phyloP scores from a whole-genome alignment of 1,139 yeast genomes.

The Zygosaccharomyces sapae region DNA sequence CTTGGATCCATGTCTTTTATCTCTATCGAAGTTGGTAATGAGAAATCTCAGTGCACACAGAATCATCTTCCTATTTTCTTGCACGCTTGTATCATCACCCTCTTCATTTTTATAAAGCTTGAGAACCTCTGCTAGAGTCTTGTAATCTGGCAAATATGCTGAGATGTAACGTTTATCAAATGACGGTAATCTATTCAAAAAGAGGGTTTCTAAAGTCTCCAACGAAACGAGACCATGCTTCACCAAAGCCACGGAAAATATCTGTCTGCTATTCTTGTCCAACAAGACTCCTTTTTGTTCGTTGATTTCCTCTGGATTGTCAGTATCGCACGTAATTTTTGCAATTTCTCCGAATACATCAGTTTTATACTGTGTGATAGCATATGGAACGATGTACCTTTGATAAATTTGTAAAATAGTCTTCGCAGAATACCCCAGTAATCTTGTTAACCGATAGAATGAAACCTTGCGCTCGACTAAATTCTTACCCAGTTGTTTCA shows the following conservation, averaged over 20 bases:
- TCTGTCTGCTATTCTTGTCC: constrained; percentile 33
- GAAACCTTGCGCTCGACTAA: constrained; percentile 49
- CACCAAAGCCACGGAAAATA: constrained; percentile 35
- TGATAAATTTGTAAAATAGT: constrained; percentile 67
- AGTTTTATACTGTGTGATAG: constrained; percentile 59
- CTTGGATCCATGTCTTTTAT: constrained; percentile 28
- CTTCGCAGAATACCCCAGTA: constrained; percentile 57
- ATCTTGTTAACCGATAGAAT: constrained; percentile 55
- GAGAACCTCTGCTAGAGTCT: constrained; percentile 34
- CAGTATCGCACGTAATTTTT: constrained; percentile 33
- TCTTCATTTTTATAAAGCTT: constrained; percentile 31
- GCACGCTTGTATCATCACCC: constrained; percentile 12
- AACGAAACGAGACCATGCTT: constrained; percentile 33
- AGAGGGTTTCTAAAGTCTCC: constrained; percentile 32
- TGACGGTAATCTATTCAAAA: constrained; percentile 30
- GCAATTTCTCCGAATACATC: constrained; percentile 63
- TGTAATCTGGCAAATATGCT: constrained; percentile 34
- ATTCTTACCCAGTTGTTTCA: constrained; percentile 58
- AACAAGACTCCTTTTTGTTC: constrained; percentile 25
- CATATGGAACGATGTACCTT: constrained; percentile 70
- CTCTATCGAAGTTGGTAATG: constrained; percentile 31
- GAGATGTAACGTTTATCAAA: constrained; percentile 29
- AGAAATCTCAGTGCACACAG: constrained; percentile 32
- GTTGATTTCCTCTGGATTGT: constrained; percentile 16
- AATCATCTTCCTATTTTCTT: constrained; percentile 31